Conservation (phyloP, 768 basidiomycete species). For the Ramaria sp. region DNA sequence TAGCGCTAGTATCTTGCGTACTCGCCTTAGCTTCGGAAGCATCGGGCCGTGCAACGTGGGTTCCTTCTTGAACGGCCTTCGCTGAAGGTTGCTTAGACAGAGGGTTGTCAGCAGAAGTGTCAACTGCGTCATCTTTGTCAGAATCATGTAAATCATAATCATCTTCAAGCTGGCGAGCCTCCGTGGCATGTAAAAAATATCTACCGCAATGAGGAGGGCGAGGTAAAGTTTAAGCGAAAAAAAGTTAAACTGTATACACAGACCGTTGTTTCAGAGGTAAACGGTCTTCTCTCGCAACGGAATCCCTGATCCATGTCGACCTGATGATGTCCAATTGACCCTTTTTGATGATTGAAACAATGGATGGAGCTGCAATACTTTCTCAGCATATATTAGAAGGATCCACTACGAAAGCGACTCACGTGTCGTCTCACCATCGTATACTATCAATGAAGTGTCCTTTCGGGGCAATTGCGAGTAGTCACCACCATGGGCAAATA, state of each 20-base stretch:
- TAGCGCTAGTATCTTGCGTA: slow-evolving; percentile 10
- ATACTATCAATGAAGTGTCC: slow-evolving; percentile 48
- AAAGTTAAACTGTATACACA: neutral
- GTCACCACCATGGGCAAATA: slow-evolving; percentile 58
- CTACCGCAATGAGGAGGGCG: slow-evolving; percentile 26
- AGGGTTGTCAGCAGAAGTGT: neutral
- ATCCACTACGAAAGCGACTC: slow-evolving; percentile 19
- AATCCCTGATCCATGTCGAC: slow-evolving; percentile 77
- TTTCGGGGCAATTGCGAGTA: slow-evolving; percentile 50
- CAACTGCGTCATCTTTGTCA: slow-evolving; percentile 22
- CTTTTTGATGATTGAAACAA: slow-evolving; percentile 62
- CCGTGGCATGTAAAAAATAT: slow-evolving; percentile 72
- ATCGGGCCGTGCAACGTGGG: neutral
- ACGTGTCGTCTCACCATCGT: slow-evolving; percentile 64
- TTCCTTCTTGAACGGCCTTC: neutral
- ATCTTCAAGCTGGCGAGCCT: slow-evolving; percentile 33
- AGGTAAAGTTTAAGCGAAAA: neutral
- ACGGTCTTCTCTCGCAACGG: slow-evolving; percentile 44
- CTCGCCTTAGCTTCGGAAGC: slow-evolving; percentile 17
- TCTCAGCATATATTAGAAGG: neutral
- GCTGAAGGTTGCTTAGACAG: neutral
- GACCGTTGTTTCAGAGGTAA: slow-evolving; percentile 64
- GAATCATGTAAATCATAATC: slow-evolving; percentile 36
- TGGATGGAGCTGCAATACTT: slow-evolving; percentile 47
- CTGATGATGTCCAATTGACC: slow-evolving; percentile 61